A percentile compares a stretch with the other conserved stretches of the same genome.
Conservation (phyloP, 192 early-diverging fungal genomes). For the Coemansia sp. region DNA sequence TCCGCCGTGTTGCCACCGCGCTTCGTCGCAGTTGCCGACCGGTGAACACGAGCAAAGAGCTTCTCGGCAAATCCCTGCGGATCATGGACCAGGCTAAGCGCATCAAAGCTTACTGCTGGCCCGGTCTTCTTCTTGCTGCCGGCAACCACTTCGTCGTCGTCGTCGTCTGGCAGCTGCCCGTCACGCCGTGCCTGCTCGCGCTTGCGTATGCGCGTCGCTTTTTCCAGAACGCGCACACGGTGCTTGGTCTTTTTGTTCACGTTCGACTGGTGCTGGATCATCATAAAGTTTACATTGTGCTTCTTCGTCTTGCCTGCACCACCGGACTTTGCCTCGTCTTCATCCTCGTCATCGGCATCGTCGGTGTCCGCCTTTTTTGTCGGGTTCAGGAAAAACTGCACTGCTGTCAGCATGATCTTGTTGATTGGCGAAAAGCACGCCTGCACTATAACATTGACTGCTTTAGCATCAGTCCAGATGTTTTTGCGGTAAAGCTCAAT, state of each 20-base stretch:
- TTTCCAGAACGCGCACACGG: conserved; percentile 71
- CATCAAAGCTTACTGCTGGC: conserved; percentile 88
- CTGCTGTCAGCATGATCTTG: conserved; percentile 89
- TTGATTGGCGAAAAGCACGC: conserved; percentile 90
- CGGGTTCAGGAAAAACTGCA: conserved; percentile 91
- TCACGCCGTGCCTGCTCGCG: conserved; percentile 59
- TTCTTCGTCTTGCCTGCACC: conserved; percentile 17
- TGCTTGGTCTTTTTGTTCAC: conserved; percentile 88
- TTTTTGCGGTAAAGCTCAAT: conserved; percentile 96
- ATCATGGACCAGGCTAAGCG: conserved; percentile 91
- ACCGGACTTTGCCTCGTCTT: conserved; percentile 55
- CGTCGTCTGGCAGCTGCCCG: conserved; percentile 27
- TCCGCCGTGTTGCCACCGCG: conserved; percentile 63
- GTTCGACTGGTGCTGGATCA: conserved; percentile 72
- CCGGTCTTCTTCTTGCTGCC: conserved; percentile 64
- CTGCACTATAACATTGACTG: conserved; percentile 96
- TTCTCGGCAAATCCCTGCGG: conserved; percentile 97
- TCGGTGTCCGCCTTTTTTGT: conserved; percentile 60
- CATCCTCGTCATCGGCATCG: conserved; percentile 42
- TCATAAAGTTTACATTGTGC: conserved; percentile 62
- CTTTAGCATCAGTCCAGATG: conserved; percentile 98
- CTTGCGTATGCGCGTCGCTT: conserved; percentile 56
- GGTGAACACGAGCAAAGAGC: conserved; percentile 77
- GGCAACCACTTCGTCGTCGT: conserved; percentile 14
- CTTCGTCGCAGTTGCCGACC: conserved; percentile 50